Evolutionary conservation across 305 asterid species (phyloP).

Genomic region (Fraxinus dipetala): DNA sequence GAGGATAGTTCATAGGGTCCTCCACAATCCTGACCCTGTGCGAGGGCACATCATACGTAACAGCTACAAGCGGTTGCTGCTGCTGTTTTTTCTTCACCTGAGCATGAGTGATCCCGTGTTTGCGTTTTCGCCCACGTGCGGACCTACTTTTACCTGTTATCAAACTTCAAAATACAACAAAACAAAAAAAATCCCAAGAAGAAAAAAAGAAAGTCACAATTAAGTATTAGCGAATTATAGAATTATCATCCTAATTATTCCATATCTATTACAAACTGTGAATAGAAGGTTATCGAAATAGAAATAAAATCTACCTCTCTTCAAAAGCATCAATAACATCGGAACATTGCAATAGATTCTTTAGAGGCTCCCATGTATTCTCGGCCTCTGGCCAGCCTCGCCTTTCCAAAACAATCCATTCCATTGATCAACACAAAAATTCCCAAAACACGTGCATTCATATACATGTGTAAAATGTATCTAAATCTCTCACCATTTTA

Average conservation of each 20-base stretch:
- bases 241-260: conserved; percentile 7
- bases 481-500: conserved; percentile 73
- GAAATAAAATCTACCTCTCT: conserved; percentile 55
- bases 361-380: conserved; percentile 95
- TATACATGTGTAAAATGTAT: neutral
- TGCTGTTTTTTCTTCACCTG: conserved; percentile 43
- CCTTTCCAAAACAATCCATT: conserved; percentile 46
- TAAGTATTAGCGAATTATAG: conserved; percentile 1
- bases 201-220: neutral
- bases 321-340: conserved; percentile 80
- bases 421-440: conserved; percentile 23
- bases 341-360: conserved; percentile 57
- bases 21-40: conserved; percentile 42
- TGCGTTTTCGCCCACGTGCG: conserved; percentile 36
- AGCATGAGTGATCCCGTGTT: conserved; percentile 25
- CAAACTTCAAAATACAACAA: conserved; percentile 28
- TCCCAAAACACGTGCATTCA: neutral
- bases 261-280: conserved; percentile 12
- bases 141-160: conserved; percentile 32
- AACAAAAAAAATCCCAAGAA: conserved; percentile 21
- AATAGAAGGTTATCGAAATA: conserved; percentile 3
- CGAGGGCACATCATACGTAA: conserved; percentile 52
- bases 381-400: conserved; percentile 93
- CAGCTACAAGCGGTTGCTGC: conserved; percentile 48
- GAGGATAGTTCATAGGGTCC: conserved; percentile 37